A percentile compares a stretch with the other conserved stretches of the same genome.
Conservation (phyloP, 192 early-diverging fungal genomes). For the Coemansia sp. region DNA sequence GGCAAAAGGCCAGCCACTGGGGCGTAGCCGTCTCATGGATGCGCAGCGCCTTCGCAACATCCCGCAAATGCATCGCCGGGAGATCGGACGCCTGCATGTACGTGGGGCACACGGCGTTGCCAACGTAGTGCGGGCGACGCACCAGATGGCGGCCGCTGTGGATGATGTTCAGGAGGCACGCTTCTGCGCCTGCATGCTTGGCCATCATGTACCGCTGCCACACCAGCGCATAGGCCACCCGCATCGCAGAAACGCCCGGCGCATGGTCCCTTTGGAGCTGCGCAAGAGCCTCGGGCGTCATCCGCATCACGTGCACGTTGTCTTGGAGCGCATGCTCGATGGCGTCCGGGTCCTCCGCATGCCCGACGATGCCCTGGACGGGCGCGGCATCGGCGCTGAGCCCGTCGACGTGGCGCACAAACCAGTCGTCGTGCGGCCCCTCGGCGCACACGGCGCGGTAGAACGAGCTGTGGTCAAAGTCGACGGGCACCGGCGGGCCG, state of each 20-base stretch:
- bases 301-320: conserved; percentile 24
- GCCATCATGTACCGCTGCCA: conserved; percentile 40
- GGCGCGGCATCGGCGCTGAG: conserved; percentile 3
- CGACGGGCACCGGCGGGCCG: conserved; percentile 12
- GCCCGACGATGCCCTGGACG: not conserved
- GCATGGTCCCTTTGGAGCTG: conserved; percentile 9
- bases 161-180: conserved; percentile 24
- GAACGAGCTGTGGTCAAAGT: conserved; percentile 29
- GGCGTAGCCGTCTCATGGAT: conserved; percentile 24
- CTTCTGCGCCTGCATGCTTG: not conserved
- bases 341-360: conserved; percentile 2
- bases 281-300: conserved; percentile 22
- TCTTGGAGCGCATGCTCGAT: conserved; percentile 26
- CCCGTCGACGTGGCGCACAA: conserved; percentile 25
- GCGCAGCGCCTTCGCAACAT: conserved; percentile 18
- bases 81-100: conserved; percentile 20
- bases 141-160: conserved; percentile 28
- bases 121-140: conserved; percentile 27
- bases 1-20: conserved; percentile 29
- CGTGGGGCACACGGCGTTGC: conserved; percentile 44
- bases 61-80: not conserved
- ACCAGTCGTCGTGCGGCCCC: conserved; percentile 20
- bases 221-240: conserved; percentile 43
- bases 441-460: conserved; percentile 9
- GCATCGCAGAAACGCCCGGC: conserved; percentile 17